phyloP scores from a whole-genome alignment of 2,329 filamentous ascomycete species.

The Aspergillus costaricaensis region DNA sequence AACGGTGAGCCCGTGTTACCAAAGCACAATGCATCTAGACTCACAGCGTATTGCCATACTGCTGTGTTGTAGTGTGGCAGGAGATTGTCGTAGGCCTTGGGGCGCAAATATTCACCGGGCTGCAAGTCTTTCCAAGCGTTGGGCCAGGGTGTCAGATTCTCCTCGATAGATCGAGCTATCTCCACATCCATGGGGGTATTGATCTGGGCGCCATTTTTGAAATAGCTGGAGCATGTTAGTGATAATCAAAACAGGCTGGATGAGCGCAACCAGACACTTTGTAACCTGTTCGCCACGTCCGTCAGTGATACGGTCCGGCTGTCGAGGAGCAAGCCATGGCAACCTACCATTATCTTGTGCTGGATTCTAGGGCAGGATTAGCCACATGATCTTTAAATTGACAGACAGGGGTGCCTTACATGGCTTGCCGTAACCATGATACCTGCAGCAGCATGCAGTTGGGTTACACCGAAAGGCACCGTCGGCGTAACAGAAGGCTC shows the following conservation, averaged over 20 bases:
- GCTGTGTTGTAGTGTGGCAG: slow-evolving; percentile 32
- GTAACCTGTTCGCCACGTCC: slow-evolving; percentile 50
- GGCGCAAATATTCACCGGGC: slow-evolving; percentile 37
- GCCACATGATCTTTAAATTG: neutral
- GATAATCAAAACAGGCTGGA: neutral
- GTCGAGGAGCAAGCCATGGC: neutral
- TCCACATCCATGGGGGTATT: slow-evolving; percentile 62
- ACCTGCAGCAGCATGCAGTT: slow-evolving; percentile 58
- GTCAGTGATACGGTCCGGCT: slow-evolving; percentile 15
- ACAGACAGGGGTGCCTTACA: slow-evolving; percentile 31
- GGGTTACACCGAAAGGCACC: slow-evolving; percentile 61
- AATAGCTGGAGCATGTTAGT: slow-evolving; percentile 51
- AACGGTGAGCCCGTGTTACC: neutral
- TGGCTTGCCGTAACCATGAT: slow-evolving; percentile 69
- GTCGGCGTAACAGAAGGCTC: slow-evolving; percentile 60
- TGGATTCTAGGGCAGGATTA: slow-evolving; percentile 50
- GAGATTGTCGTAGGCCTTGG: slow-evolving; percentile 31
- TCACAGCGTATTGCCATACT: slow-evolving; percentile 37
- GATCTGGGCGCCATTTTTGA: slow-evolving; percentile 66
- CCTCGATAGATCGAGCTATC: slow-evolving; percentile 59
- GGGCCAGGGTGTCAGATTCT: slow-evolving; percentile 55
- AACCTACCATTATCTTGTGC: slow-evolving; percentile 59
- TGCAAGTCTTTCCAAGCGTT: slow-evolving; percentile 50
- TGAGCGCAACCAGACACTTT: slow-evolving; percentile 52
- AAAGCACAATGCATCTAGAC: slow-evolving; percentile 6